Percentiles rank a stretch among this genome's conserved stretches.
Evolutionary conservation across 139 green algal genomes (phyloP).

Genomic region (Spirogloea muscicola): DNA sequence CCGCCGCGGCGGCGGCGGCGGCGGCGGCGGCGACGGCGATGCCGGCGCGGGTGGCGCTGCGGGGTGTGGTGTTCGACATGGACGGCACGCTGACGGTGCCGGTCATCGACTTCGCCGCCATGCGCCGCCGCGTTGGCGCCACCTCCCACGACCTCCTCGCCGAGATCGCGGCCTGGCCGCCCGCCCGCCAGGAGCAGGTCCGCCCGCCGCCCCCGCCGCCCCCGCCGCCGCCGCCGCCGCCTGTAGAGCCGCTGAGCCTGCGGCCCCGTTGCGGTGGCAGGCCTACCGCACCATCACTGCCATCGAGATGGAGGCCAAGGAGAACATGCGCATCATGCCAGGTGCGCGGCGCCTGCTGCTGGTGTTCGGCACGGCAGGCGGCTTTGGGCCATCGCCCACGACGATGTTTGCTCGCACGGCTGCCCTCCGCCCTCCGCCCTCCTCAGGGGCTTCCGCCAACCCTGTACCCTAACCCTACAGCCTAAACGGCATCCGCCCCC

Average conservation of each 20-base stretch:
- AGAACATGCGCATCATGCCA: slow-evolving; percentile 42
- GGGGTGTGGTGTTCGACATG: slow-evolving; percentile 49
- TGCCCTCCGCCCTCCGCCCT: background rate
- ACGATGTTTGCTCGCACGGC: background rate
- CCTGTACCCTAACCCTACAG: background rate
- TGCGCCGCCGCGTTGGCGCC: slow-evolving; percentile 25
- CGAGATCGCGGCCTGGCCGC: slow-evolving; percentile 39
- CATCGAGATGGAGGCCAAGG: slow-evolving; percentile 41
- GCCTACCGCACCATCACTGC: slow-evolving; percentile 32
- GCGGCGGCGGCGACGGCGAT: no score
- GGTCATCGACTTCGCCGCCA: slow-evolving; percentile 45
- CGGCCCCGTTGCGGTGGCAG: background rate
- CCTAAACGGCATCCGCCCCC: background rate
- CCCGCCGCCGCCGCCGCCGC: no score
- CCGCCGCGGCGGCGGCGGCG: no score
- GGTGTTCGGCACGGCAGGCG: background rate
- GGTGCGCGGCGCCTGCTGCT: slow-evolving; percentile 11
- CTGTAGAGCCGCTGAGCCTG: no score
- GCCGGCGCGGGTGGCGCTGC: no score
- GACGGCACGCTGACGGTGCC: slow-evolving; percentile 45
- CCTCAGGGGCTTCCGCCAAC: background rate
- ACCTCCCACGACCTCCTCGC: slow-evolving; percentile 16
- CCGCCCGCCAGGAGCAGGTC: no score
- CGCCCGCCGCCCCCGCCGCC: no score
- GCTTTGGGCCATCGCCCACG: background rate